phyloP scores from a whole-genome alignment of 2,329 filamentous ascomycete species.

The Aciculosporium take region DNA sequence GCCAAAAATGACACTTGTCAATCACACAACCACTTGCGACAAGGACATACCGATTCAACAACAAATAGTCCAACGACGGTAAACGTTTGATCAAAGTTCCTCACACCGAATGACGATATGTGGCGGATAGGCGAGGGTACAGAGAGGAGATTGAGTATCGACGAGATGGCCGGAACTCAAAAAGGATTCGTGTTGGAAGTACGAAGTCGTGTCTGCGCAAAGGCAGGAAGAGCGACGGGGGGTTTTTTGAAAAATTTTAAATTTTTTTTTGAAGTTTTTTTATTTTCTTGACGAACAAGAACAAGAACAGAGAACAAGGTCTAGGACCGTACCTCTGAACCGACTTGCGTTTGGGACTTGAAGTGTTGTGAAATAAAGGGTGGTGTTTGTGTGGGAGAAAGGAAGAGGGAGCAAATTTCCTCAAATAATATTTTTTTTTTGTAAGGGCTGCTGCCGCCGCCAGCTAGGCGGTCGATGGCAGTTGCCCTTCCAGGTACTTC shows the following conservation, averaged over 20 bases:
- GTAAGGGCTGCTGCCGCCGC: conserved; percentile 9
- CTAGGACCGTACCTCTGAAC: conserved; percentile 44
- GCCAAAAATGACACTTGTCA: background rate
- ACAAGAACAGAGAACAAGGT: conserved; percentile 47
- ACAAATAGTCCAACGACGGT: conserved; percentile 1
- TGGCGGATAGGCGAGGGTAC: conserved; percentile 3
- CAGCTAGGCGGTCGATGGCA: conserved; percentile 8
- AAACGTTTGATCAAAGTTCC: background rate
- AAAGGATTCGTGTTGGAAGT: conserved; percentile 7
- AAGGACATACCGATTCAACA: conserved; percentile 4
- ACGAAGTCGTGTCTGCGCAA: conserved; percentile 15
- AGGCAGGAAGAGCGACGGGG: conserved; percentile 26
- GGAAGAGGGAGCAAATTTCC: conserved; percentile 25
- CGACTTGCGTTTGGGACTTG: conserved; percentile 29
- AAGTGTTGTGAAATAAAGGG: conserved; percentile 32
- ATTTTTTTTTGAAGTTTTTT: conserved; percentile 46
- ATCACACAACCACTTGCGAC: conserved; percentile 3
- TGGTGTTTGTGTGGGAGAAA: conserved; percentile 32
- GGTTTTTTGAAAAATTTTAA: conserved; percentile 46
- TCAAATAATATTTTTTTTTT: conserved; percentile 20
- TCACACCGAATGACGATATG: conserved; percentile 1
- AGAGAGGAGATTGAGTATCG: conserved; percentile 3
- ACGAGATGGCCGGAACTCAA: conserved; percentile 7
- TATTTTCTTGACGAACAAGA: conserved; percentile 35
- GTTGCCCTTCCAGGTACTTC: conserved; percentile 9